Evolutionary conservation across 805 yeast species (phyloP).

Genomic region (Candida odintsovae): DNA sequence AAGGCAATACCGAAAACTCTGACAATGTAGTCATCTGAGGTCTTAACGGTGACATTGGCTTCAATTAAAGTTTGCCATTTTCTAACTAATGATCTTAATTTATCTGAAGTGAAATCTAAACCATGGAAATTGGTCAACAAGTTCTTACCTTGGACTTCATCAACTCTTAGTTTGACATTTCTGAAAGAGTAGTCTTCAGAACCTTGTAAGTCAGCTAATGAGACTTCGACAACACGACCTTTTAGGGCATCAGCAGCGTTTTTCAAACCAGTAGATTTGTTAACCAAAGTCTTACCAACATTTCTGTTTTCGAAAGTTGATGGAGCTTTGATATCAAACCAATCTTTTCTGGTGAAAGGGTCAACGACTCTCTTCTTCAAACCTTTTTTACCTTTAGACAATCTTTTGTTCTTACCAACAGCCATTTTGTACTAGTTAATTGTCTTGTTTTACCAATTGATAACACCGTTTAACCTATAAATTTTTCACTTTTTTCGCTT

Average conservation of each 20-base stretch:
- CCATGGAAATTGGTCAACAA: conserved; percentile 99
- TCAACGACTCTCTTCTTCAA: conserved; percentile 98
- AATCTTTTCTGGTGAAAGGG: conserved; percentile 98
- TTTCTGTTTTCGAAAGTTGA: conserved; percentile 97
- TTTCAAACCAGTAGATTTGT: conserved; percentile 96
- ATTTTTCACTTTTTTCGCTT: not conserved
- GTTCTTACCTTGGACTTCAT: conserved; percentile 98
- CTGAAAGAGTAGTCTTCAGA: conserved; percentile 98
- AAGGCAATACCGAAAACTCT: conserved; percentile 94
- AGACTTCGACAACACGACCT: conserved; percentile 94
- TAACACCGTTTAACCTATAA: not conserved
- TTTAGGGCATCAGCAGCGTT: conserved; percentile 96
- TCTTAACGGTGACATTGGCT: conserved; percentile 95
- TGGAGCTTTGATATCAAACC: conserved; percentile 98
- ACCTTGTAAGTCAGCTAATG: conserved; percentile 95
- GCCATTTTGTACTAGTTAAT: conserved; percentile 38
- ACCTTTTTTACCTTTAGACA: conserved; percentile 89
- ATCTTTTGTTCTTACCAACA: conserved; percentile 81
- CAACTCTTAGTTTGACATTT: conserved; percentile 95
- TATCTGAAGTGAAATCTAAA: conserved; percentile 91
- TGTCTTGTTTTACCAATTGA: not conserved
- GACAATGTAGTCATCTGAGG: conserved; percentile 90
- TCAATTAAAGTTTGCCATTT: conserved; percentile 97
- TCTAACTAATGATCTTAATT: conserved; percentile 92
- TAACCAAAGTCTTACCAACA: conserved; percentile 96